Base-by-base conservation (phyloP, 75 land plant species). In the Cryptomeria japonica region DNA sequence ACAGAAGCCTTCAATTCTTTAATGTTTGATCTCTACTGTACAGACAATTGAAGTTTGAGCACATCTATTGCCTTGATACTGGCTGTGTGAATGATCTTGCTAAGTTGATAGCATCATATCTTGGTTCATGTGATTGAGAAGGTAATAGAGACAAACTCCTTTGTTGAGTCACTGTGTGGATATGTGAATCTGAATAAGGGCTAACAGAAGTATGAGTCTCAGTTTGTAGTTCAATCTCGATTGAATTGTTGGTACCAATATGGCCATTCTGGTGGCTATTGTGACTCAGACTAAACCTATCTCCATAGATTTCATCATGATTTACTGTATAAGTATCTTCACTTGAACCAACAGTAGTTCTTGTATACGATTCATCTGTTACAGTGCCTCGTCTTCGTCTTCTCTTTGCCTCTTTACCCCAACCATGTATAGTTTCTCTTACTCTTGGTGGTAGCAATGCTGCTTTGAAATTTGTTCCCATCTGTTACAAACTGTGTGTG, bases 401-500 rank as follows among this genome's bases (percentile, higher is more conserved):
- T 42, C 38, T 75, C 78, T 89, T 89, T 25, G 83, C 89, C n/a
- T 86, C 87, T 51, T 86, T 49, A 73, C 80, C 44, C 89, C 89
- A 89, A 31, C 88, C 89, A 28, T 72, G 82, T 34, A 89, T 89
- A 51, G 83, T 87, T 39, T 87, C 49, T 49, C 77, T 49, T 18
- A 85, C 58, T 70, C 22, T 76, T 28, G 56, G n/a, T 32, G 87
- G 32, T 14, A 89, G 76, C 61, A 89, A 86, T n/a, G 89, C 83
- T 53, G 61, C 87, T 83, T 89, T 89, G 88, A 86, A 89, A 44
- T 89, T 78, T 49, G 89, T 70, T 16, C 89, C 89, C 89, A 89
- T 89, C 89, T 89, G 82, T 82, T 82, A 41, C 84, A 82, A 44
- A 82, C 32, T 11, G 15, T 82, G 28, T 32, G 3, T 46, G 84